Evolutionary conservation across 345 rosid species (phyloP), one percentile per base, ranked within the genome.

Genomic region (Pugionium cornutum): DNA sequence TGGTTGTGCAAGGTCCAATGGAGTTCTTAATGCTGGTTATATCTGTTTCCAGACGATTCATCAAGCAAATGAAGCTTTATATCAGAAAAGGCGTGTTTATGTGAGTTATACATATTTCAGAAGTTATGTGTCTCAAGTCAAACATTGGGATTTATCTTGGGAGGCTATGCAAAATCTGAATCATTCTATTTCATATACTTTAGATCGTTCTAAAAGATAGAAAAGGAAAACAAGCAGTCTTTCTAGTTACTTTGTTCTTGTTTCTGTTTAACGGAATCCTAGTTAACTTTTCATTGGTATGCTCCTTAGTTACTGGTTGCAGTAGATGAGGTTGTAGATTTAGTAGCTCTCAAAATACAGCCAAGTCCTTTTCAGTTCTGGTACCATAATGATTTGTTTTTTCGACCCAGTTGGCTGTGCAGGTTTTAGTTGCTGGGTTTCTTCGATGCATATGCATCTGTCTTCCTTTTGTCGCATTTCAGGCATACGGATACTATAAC

Each of bases 21-120:
- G 99, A 67, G 79, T 90, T 78, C 82, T 92, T 59, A 85, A 90
- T 82, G 96, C 99, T 75, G 97, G 97, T 66, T 92, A 88, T 75
- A 67, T 85, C 58, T 83, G 97, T 82, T 88, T 88, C 77, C 90
- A 84, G 84, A 82, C 90, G 0, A 86, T 92, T 89, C 89, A 86
- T 76, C 82, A 39, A 68, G 85, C 77, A 59, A 88, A 85, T 73
- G 83, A 83, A 69, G 92, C 91, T 62, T 47, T 74, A 3, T 72
- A 80, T 48, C 2, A 75, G 62, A 84, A 75, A 74, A 86, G 68
- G 68, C 75, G 72, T 9, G 18, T 63, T 77, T 68, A 2, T 61
- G 97, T 89, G 74, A 85, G 96, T 80, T 75, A 72, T 57, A 48
- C 74, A 43, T 72, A 62, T 49, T 41, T 44, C 49, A 45, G 33